phyloP scores from a whole-genome alignment of 306 rosid species.

The Vigna mungo region DNA sequence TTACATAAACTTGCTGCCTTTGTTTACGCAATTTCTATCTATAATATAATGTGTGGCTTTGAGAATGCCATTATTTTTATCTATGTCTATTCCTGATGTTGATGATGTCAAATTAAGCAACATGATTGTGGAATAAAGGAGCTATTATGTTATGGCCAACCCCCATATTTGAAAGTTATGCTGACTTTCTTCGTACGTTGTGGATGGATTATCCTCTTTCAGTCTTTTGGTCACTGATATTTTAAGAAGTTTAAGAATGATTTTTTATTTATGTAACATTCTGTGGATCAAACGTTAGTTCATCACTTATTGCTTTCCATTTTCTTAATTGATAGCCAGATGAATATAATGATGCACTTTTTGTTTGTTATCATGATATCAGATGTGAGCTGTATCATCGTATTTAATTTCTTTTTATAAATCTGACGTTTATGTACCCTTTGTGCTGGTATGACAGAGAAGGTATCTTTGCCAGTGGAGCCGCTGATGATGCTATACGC shows the following conservation, averaged over 20 bases:
- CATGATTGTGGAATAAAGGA: constrained; percentile 19
- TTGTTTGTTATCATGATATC: constrained; percentile 24
- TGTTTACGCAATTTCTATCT: not conserved
- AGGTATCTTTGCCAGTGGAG: constrained; percentile 94
- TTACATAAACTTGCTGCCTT: constrained; percentile 21
- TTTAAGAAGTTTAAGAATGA: not conserved
- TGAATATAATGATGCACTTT: constrained; percentile 30
- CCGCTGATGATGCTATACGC: constrained; percentile 88
- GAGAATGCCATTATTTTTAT: constrained; percentile 5
- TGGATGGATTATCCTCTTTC: constrained; percentile 7
- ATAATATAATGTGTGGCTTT: constrained; percentile 29
- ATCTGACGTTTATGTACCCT: constrained; percentile 40
- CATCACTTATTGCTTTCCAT: not conserved
- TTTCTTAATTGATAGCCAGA: constrained; percentile 3
- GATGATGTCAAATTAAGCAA: constrained; percentile 5
- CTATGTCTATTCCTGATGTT: constrained; percentile 1
- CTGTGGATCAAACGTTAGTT: not conserved
- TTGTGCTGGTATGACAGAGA: constrained; percentile 61
- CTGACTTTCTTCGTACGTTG: constrained; percentile 1
- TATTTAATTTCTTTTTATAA: not conserved
- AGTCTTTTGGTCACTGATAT: not conserved
- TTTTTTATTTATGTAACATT: constrained; percentile 5
- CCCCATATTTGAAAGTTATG: not conserved
- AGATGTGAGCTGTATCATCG: constrained; percentile 1
- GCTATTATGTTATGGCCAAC: constrained; percentile 14